These are phyloP conservation scores for Ogataea chonburiensis DNA, from an alignment of 805 yeast species.

Conservation along the genomic window DNA sequence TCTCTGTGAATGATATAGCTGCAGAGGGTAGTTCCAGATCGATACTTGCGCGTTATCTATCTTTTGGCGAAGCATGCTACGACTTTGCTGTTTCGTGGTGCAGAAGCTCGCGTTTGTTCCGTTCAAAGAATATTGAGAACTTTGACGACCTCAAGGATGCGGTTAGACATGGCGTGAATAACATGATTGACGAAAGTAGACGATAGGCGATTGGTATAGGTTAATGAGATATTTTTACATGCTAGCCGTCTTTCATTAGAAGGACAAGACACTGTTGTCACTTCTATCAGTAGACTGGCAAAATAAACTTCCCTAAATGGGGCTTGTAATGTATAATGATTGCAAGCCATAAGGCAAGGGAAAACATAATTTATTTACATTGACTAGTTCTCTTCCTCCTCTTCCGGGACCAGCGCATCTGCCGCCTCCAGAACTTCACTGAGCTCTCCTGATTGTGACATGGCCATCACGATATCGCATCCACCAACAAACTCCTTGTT, in stretches of 20 bases:
- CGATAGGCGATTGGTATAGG: not conserved
- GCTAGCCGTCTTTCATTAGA: constrained; percentile 11
- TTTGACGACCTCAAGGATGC: constrained; percentile 31
- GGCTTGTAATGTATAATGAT: constrained; percentile 12
- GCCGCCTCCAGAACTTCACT: constrained; percentile 79
- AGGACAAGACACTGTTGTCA: constrained; percentile 9
- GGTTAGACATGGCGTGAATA: constrained; percentile 31
- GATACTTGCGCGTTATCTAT: constrained; percentile 49
- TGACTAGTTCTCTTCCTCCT: constrained; percentile 40
- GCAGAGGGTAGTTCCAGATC: constrained; percentile 43
- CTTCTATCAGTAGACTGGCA: constrained; percentile 12
- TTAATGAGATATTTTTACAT: constrained; percentile 1
- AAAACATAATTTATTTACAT: constrained; percentile 17
- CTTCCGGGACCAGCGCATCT: constrained; percentile 78
- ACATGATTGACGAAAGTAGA: constrained; percentile 23
- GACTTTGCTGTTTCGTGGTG: constrained; percentile 46
- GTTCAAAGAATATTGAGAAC: constrained; percentile 32
- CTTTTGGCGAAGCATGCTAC: constrained; percentile 61
- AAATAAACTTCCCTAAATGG: constrained; percentile 23
- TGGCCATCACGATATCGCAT: constrained; percentile 88
- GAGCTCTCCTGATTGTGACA: constrained; percentile 91
- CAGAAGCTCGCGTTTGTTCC: constrained; percentile 50
- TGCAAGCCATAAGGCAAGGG: constrained; percentile 27
- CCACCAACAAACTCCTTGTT: constrained; percentile 94
- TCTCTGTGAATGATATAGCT: constrained; percentile 35